These are phyloP conservation scores for Penicillium alfredii DNA, from an alignment of 495 filamentous ascomycete genomes.

Conservation along the genomic window DNA sequence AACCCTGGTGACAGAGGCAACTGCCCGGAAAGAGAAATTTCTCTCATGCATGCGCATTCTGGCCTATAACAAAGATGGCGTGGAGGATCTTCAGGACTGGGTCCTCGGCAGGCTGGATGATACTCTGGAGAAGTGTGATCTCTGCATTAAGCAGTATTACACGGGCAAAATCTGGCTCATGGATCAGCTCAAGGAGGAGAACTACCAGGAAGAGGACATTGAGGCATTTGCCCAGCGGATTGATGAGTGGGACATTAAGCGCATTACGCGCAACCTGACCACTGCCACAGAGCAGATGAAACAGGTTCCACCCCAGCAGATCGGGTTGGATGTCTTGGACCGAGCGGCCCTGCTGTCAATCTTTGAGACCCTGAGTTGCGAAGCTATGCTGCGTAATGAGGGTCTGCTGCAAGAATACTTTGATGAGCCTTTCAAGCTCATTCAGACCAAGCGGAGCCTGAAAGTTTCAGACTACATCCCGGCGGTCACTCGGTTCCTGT, in stretches of 20 bases:
- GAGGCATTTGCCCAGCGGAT: conserved; percentile 48
- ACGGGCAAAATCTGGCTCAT: conserved; percentile 58
- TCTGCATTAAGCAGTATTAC: conserved; percentile 78
- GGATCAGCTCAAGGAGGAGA: conserved; percentile 50
- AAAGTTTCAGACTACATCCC: conserved; percentile 67
- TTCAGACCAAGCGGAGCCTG: conserved; percentile 65
- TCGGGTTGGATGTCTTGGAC: conserved; percentile 45
- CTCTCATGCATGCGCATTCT: conserved; percentile 63
- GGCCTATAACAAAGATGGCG: conserved; percentile 57
- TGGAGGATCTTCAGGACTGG: conserved; percentile 51
- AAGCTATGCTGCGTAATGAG: conserved; percentile 51
- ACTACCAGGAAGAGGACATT: conserved; percentile 60
- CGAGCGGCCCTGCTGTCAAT: conserved; percentile 50
- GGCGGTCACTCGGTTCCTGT: conserved; percentile 74
- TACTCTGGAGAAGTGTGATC: conserved; percentile 64
- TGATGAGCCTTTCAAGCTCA: conserved; percentile 68
- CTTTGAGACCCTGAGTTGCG: conserved; percentile 59
- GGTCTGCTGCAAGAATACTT: conserved; percentile 54
- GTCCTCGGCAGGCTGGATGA: conserved; percentile 49
- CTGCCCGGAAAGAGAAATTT: conserved; percentile 48
- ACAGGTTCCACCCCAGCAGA: conserved; percentile 40
- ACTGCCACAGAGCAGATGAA: conserved; percentile 43
- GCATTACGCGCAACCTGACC: conserved; percentile 54
- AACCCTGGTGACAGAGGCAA: conserved; percentile 42
- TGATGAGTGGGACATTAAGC: conserved; percentile 53